A percentile compares a stretch with the other conserved stretches of the same genome.
Conservation (phyloP, 2,329 filamentous ascomycete species). For the Pezicula radicicola region DNA sequence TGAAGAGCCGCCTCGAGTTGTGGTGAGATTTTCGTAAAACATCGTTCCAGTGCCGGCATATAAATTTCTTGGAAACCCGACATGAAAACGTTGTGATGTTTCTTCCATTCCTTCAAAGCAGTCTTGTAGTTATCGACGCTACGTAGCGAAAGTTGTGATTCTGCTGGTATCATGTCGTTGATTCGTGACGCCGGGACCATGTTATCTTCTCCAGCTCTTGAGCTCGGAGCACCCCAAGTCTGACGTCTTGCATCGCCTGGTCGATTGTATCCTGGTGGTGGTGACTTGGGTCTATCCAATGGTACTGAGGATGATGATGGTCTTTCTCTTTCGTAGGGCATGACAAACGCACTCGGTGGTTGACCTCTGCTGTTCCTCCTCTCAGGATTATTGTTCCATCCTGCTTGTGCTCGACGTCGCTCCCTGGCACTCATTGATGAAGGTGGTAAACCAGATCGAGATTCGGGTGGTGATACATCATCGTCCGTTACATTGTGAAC, state of each 20-base stretch:
- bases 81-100: constrained; percentile 1
- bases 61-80: not conserved
- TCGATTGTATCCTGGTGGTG: not conserved
- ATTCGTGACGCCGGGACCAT: not conserved
- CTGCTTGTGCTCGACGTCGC: not conserved
- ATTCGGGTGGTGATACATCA: not conserved
- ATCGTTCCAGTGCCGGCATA: not conserved
- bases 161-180: not conserved
- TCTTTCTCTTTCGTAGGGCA: not conserved
- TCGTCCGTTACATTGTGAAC: not conserved
- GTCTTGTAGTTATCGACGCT: not conserved
- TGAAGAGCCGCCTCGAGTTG: not conserved
- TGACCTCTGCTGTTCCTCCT: not conserved
- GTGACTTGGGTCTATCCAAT: not conserved
- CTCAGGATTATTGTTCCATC: not conserved
- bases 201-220: not conserved
- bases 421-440: not conserved
- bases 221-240: not conserved
- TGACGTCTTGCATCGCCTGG: not conserved
- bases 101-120: not conserved
- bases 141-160: not conserved
- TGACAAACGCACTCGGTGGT: not conserved
- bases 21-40: not conserved
- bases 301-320: not conserved
- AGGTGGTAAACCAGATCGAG: not conserved